Base-by-base conservation (phyloP, 345 rosid species). In the Nephelium lappaceum region DNA sequence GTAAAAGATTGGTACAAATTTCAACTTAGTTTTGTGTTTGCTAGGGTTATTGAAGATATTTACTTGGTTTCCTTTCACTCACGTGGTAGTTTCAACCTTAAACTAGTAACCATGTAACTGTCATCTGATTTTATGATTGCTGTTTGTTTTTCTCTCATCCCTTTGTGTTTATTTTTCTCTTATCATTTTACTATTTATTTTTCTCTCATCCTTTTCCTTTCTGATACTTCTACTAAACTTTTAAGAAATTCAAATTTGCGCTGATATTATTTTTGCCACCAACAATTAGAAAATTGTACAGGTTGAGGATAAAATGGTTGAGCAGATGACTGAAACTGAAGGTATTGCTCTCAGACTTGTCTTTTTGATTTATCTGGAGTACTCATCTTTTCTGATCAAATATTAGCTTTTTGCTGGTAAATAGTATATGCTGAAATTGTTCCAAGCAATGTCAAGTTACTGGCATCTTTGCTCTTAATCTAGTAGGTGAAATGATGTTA, bases 281-380 rank as follows among this genome's bases (percentile, higher is more conserved):
- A 60, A 38, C 69, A 47, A 25, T 36, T 39, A 21, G 58, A 51
- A 73, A 60, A 43, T 67, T 58, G 10, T 80, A 45, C 84, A 84
- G 89, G 84, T 71, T 42, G 81, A 78, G 51, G 80, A 77, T 69
- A 74, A 78, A 25, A 51, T n/a, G 45, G 69, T 62, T 47, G 78
- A 39, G 75, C 62, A 78, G 77, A 77, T 69, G 27, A 72, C 72
- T 15, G 81, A 71, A 77, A 62, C 78, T 73, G 73, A 81, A 86
- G 89, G 89, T 84, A 57, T 43, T 67, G 47, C 39, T 64, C 31
- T 62, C 19, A 57, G 68, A 66, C 73, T 81, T 31, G 23, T 42
- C 4, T 38, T 74, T 42, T 53, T 55, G 9, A 41, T 23, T 25
- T 74, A 41, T 27, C 23, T n/a, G 63, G n/a, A 11, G 14, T 21